Percentiles rank a stretch among this genome's conserved stretches.
Evolutionary conservation across 2,329 filamentous ascomycete species (phyloP).

Genomic region (Cercospora berteroae): DNA sequence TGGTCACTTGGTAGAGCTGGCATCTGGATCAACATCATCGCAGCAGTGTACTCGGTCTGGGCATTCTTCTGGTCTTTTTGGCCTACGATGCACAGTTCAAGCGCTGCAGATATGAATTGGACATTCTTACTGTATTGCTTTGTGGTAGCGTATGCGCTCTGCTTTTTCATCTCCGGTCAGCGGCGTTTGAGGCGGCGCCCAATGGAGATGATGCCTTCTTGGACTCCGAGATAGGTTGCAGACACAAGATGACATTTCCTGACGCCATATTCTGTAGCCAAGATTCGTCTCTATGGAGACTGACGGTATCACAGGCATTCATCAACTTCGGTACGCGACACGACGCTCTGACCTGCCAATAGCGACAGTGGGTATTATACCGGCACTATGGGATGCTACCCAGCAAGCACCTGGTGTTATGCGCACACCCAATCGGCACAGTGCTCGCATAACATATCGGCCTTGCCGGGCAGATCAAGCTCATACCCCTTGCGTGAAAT

Average conservation of each 20-base stretch:
- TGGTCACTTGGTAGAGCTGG: slow-evolving; percentile 43
- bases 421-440: background rate
- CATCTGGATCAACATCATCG: slow-evolving; percentile 39
- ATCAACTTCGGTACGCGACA: background rate
- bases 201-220: slow-evolving; percentile 16
- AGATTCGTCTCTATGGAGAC: background rate
- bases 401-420: background rate
- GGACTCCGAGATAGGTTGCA: background rate
- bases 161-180: slow-evolving; percentile 12
- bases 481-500: background rate
- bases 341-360: background rate
- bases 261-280: background rate
- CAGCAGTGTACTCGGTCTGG: slow-evolving; percentile 38
- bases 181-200: slow-evolving; percentile 8
- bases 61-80: slow-evolving; percentile 43
- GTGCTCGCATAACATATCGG: background rate
- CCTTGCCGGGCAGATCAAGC: background rate
- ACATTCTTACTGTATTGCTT: slow-evolving; percentile 45
- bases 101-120: slow-evolving; percentile 51
- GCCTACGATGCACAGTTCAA: slow-evolving; percentile 42
- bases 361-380: background rate
- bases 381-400: background rate
- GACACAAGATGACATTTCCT: background rate
- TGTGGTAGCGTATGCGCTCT: slow-evolving; percentile 11
- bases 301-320: background rate